These are phyloP conservation scores for Didymella glomerata DNA, from an alignment of 2,329 filamentous ascomycete genomes.

Conservation along the genomic window DNA sequence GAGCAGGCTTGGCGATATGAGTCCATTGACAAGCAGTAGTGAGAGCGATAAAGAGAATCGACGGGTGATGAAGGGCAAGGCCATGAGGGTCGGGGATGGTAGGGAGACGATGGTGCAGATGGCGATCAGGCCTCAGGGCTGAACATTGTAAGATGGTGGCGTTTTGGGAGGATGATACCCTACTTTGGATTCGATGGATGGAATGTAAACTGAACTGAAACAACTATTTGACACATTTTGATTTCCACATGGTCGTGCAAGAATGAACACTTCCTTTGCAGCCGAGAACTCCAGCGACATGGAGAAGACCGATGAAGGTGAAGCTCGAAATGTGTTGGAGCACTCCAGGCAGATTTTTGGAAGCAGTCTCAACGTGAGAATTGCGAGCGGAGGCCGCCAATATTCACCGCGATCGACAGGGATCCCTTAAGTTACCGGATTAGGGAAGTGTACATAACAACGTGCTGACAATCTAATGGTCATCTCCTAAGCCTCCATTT, in stretches of 20 bases:
- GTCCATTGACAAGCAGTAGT: constrained; percentile 20
- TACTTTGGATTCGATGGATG: constrained; percentile 12
- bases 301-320: no score
- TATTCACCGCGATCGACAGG: no score
- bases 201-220: not conserved
- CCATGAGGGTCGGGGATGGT: constrained; percentile 37
- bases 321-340: no score
- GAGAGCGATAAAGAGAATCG: constrained; percentile 44
- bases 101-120: constrained; percentile 34
- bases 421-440: no score
- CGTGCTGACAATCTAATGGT: no score
- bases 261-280: no score
- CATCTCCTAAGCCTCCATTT: no score
- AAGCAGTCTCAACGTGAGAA: no score
- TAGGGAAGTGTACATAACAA: no score
- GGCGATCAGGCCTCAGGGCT: constrained; percentile 30
- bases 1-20: constrained; percentile 11
- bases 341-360: no score
- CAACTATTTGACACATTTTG: not conserved
- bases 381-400: no score
- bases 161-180: constrained; percentile 22
- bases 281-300: no score
- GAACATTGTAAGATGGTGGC: not conserved
- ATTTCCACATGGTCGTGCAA: not conserved
- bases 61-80: constrained; percentile 31